A percentile compares a stretch with the other conserved stretches of the same genome.
phyloP scores from a whole-genome alignment of 2,329 filamentous ascomycete species.

The Diplocarpon mali region DNA sequence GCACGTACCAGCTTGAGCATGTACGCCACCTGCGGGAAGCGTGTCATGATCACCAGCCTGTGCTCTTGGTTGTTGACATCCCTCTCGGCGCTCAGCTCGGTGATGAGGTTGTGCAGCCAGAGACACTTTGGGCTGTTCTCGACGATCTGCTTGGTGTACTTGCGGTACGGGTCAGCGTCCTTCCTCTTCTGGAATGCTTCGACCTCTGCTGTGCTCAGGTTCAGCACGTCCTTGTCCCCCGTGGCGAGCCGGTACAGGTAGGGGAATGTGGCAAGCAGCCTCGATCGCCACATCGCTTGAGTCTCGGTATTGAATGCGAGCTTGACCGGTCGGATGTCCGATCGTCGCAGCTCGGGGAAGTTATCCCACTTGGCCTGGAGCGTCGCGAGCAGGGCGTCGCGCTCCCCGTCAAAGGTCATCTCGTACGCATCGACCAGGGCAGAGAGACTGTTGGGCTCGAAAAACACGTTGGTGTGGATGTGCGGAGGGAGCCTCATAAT shows the following conservation, averaged over 20 bases:
- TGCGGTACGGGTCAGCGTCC: slow-evolving; percentile 2
- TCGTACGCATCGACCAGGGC: not conserved
- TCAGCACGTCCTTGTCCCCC: not conserved
- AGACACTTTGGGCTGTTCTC: slow-evolving; percentile 13
- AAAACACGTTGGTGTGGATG: slow-evolving; percentile 12
- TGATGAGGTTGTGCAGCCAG: slow-evolving; percentile 13
- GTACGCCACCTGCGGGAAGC: slow-evolving; percentile 10
- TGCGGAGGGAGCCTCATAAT: slow-evolving; percentile 13
- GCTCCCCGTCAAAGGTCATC: not conserved
- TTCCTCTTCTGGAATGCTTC: not conserved
- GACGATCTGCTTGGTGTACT: slow-evolving; percentile 6
- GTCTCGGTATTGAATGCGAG: slow-evolving; percentile 6
- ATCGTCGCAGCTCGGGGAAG: slow-evolving; percentile 1
- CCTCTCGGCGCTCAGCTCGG: not conserved
- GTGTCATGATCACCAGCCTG: slow-evolving; percentile 15
- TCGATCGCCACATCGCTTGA: slow-evolving; percentile 2
- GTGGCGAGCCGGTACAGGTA: slow-evolving; percentile 5
- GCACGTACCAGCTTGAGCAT: slow-evolving; percentile 11
- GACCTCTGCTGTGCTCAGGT: slow-evolving; percentile 5
- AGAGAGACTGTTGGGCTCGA: slow-evolving; percentile 1
- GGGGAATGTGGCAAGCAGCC: slow-evolving; percentile 14
- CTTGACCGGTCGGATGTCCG: not conserved
- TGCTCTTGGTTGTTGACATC: slow-evolving; percentile 4
- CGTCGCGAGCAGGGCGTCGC: not conserved
- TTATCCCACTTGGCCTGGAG: slow-evolving; percentile 2